Base-by-base conservation (phyloP, 2,329 filamentous ascomycete genomes). In the Trichoderma sp. region DNA sequence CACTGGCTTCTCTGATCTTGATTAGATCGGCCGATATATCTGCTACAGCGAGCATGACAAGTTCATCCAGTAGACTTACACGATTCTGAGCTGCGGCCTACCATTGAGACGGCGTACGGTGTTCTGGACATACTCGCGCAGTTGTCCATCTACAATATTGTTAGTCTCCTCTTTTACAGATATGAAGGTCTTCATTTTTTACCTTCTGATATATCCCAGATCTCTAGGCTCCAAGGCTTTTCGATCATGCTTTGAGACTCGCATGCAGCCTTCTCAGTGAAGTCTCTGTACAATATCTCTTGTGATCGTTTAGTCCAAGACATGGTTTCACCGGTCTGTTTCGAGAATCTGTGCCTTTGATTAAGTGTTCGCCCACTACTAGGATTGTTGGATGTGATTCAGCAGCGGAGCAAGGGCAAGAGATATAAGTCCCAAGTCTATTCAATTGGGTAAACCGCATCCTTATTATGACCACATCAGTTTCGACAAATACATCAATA, bases 121-220 rank as follows among this genome's bases (percentile, higher is more conserved):
- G 1, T 74, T 74, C 31, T 81, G 79, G 6, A 79, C 66, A 50
- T 78, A 78, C 80, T 81, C 82, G 64, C 75, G 79, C 29, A 79
- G 78, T 71, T 79, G 77, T 45, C 60, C 64, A 63, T 75, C 72
- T 75, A 35, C 5, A 8, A 3, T 6, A 33, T 6, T 33, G 16
- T 65, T 31, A 69, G 53, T 0, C 6, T 53, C 12, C 21, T 56
- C 14, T 12, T 31, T 27, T 3, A 14, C 7, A 9, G 12, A 38
- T 12, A 12, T 0, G 2, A 4, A 18, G 1, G 12, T 38, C 4
- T 6, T 53, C 18, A 21, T 50, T 33, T 50, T 33, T n/a, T 63
- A 79, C 80, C 80, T 5, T 80, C 71, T 3, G 79, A 77, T 41
- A 80, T 66, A 29, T 81, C 80, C 76, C 78, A 81, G 41, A 81